These are phyloP conservation scores for Lactuca saligna DNA, from an alignment of 129 eudicot species.

Conservation along the genomic window DNA sequence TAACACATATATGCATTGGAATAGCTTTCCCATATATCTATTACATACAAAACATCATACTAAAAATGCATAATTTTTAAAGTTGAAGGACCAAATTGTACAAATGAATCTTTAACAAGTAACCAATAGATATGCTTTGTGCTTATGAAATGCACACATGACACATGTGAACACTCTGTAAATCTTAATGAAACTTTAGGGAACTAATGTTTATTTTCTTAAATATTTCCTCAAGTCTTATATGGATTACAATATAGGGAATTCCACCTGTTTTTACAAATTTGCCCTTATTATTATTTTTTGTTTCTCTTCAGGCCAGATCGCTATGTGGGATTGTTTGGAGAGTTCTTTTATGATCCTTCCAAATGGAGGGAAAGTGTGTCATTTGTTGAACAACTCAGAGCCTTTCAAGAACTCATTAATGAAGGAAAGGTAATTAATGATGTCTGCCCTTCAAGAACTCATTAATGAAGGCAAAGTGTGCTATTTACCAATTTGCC, in stretches of 20 bases:
- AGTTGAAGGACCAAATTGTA: not conserved
- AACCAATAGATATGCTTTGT: not conserved
- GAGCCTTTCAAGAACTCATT: conserved; percentile 84
- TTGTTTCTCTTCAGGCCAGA: conserved; percentile 57
- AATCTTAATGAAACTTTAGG: not conserved
- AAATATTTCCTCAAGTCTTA: not conserved
- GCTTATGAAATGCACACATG: not conserved
- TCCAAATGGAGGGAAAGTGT: conserved; percentile 79
- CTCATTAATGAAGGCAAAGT: too few relatives aligned
- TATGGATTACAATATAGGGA: not conserved
- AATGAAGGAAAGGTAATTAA: conserved; percentile 96
- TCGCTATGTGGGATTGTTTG: conserved; percentile 71
- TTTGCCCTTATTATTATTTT: not conserved
- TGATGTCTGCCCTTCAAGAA: too few relatives aligned
- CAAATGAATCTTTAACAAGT: not conserved
- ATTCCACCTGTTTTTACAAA: not conserved
- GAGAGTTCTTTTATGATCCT: conserved; percentile 61
- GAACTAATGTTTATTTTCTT: too few relatives aligned
- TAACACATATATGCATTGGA: not conserved
- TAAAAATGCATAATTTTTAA: not conserved
- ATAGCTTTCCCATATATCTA: not conserved
- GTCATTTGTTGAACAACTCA: conserved; percentile 82
- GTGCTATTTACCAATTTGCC: too few relatives aligned
- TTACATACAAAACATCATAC: not conserved
- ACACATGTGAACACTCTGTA: not conserved